Evolutionary conservation across 306 rosid species (phyloP).

Genomic region (Chamaecrista fasciculata): DNA sequence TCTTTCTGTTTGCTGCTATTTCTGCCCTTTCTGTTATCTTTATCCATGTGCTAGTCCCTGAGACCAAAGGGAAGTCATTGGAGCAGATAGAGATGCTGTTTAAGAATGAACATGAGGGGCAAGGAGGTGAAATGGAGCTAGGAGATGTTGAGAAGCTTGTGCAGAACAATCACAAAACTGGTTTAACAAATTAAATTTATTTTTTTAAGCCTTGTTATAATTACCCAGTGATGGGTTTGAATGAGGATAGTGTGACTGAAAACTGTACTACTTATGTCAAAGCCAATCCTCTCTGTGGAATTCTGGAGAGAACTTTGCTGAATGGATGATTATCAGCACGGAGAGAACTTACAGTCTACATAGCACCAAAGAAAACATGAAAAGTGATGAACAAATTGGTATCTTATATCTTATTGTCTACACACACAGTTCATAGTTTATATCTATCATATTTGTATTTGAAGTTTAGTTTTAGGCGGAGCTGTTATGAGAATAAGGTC

Average conservation of each 20-base stretch:
- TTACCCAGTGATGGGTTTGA: constrained; percentile 30
- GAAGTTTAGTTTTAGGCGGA: constrained; percentile 22
- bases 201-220: not conserved
- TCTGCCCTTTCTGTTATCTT: constrained; percentile 70
- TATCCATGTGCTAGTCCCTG: constrained; percentile 65
- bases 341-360: constrained; percentile 9
- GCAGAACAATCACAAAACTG: constrained; percentile 54
- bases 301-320: constrained; percentile 26
- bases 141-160: constrained; percentile 90
- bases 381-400: not conserved
- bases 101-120: constrained; percentile 53
- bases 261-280: constrained; percentile 27
- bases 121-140: constrained; percentile 56
- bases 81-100: constrained; percentile 85
- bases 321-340: constrained; percentile 26
- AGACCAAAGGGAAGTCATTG: constrained; percentile 90
- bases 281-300: constrained; percentile 12
- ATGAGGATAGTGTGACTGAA: not conserved
- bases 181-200: constrained; percentile 34
- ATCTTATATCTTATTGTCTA: constrained; percentile 26
- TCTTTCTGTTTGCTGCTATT: constrained; percentile 68
- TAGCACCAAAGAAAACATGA: constrained; percentile 20
- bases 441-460: constrained; percentile 35
- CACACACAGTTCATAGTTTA: constrained; percentile 9
- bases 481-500: constrained; percentile 27